Conservation (phyloP, 148 eudicot genomes). For the Diospyros lotus region DNA sequence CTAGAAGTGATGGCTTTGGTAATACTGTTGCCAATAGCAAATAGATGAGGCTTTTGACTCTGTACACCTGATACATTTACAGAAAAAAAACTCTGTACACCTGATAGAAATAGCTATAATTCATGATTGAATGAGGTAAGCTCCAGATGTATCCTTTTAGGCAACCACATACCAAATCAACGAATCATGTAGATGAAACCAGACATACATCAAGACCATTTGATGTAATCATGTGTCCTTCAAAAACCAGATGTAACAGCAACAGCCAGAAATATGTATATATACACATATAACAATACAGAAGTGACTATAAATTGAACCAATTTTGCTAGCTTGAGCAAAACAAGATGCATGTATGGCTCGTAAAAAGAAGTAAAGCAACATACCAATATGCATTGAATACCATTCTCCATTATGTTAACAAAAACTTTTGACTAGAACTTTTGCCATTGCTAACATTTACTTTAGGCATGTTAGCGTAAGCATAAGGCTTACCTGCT, state of each 20-base stretch:
- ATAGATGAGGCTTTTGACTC: background rate
- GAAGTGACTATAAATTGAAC: conserved; percentile 1
- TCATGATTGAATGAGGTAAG: background rate
- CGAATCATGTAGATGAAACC: no score
- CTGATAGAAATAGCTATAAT: background rate
- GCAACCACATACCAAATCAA: no score
- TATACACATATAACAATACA: background rate
- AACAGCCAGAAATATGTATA: background rate
- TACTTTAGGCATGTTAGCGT: background rate
- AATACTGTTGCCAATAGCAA: background rate
- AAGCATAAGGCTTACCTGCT: conserved; percentile 51
- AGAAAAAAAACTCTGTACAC: background rate
- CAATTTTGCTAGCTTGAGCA: background rate
- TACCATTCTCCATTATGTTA: background rate
- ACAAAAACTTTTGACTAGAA: conserved; percentile 1
- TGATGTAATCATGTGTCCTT: no score
- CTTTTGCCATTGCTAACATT: background rate
- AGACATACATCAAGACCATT: no score
- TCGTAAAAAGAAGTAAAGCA: background rate
- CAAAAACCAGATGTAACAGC: background rate
- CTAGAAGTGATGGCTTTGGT: background rate
- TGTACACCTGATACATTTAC: no score
- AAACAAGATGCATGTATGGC: background rate
- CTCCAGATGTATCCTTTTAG: no score
- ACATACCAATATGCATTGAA: background rate